phyloP scores from a whole-genome alignment of 164 flowering plant genomes.

The Kingdonia uniflora region DNA sequence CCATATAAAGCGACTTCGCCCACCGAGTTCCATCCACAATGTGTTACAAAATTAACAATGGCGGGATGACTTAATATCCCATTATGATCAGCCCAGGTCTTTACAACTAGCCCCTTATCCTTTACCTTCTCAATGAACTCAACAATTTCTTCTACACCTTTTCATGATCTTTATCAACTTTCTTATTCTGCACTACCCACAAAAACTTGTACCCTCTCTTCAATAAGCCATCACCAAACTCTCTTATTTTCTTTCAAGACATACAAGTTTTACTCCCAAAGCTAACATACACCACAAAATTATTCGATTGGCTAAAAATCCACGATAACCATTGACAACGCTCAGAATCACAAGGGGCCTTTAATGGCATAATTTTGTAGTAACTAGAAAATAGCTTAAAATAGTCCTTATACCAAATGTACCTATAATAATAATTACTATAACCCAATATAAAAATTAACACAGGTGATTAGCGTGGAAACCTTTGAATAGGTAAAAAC shows the following conservation, averaged over 20 bases:
- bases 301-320: constrained; percentile 30
- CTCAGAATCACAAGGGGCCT: constrained; percentile 12
- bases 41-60: constrained; percentile 26
- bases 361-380: too few relatives aligned
- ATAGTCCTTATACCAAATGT: too few relatives aligned
- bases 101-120: constrained; percentile 18
- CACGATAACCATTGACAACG: constrained; percentile 12
- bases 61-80: constrained; percentile 17
- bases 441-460: too few relatives aligned
- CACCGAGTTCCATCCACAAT: too few relatives aligned
- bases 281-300: constrained; percentile 39
- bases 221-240: constrained; percentile 31
- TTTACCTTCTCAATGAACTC: constrained; percentile 18
- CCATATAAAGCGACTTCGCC: too few relatives aligned
- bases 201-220: constrained; percentile 27
- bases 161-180: constrained; percentile 33
- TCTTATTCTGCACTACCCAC: constrained; percentile 37
- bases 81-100: constrained; percentile 24
- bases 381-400: too few relatives aligned
- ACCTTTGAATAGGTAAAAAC: too few relatives aligned
- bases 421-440: too few relatives aligned
- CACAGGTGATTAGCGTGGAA: too few relatives aligned
- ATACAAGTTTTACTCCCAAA: constrained; percentile 46
- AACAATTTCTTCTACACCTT: constrained; percentile 16
- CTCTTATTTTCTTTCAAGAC: constrained; percentile 28